phyloP scores from a whole-genome alignment of 164 flowering plant species.

The Warburgia ugandensis region DNA sequence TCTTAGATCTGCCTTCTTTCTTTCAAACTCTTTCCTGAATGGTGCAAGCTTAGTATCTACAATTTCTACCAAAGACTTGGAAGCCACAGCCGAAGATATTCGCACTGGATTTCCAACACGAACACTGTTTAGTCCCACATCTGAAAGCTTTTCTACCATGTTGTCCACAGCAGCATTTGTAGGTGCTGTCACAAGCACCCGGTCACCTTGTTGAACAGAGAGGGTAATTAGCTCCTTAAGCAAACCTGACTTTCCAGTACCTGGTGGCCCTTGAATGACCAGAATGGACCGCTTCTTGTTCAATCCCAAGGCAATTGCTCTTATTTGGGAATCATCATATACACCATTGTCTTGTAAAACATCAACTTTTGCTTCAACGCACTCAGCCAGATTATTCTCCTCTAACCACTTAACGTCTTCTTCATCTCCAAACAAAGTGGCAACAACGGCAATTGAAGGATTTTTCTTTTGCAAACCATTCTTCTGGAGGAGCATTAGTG shows the following conservation, averaged over 20 bases:
- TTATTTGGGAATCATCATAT: constrained; percentile 61
- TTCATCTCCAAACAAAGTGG: constrained; percentile 74
- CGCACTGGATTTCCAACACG: constrained; percentile 94
- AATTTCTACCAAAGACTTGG: constrained; percentile 68
- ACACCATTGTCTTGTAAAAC: constrained; percentile 20
- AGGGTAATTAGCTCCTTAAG: constrained; percentile 60
- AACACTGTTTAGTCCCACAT: constrained; percentile 55
- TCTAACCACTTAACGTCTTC: constrained; percentile 63
- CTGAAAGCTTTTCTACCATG: constrained; percentile 81
- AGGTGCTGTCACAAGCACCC: constrained; percentile 90
- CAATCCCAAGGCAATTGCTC: constrained; percentile 67
- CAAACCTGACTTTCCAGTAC: constrained; percentile 84
- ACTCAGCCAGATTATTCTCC: constrained; percentile 46
- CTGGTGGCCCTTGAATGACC: constrained; percentile 86
- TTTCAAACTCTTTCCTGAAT: constrained; percentile 53
- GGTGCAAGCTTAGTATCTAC: constrained; percentile 56
- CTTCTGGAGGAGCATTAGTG: constrained; percentile 90
- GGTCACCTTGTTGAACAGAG: constrained; percentile 74
- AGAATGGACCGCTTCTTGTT: constrained; percentile 72
- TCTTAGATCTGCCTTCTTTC: constrained; percentile 74
- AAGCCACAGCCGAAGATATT: constrained; percentile 66
- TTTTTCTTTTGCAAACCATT: constrained; percentile 77
- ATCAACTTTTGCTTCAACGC: constrained; percentile 40
- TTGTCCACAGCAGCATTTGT: constrained; percentile 96
- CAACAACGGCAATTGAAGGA: constrained; percentile 62